Conservation (phyloP, 2,329 filamentous ascomycete species). For the Ceratocystis papillata region DNA sequence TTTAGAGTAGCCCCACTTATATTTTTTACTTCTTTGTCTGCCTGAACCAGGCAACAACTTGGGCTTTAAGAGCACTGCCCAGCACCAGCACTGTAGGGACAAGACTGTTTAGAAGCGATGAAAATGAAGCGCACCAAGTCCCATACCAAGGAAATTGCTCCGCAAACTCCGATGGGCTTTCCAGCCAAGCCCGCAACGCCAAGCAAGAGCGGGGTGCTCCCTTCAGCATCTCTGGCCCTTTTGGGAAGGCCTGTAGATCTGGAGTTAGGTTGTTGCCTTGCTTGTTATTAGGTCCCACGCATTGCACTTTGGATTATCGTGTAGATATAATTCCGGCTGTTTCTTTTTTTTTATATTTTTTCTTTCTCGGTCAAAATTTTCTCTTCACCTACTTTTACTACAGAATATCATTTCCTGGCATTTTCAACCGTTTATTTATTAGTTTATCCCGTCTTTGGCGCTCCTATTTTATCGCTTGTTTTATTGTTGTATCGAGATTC, state of each 20-base stretch:
- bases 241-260: not conserved
- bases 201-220: not conserved
- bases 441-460: not conserved
- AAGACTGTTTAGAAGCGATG: not conserved
- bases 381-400: not conserved
- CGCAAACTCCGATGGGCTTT: not conserved
- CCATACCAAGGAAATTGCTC: not conserved
- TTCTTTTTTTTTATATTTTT: not conserved
- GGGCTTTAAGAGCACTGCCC: not conserved
- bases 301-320: not conserved
- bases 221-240: not conserved
- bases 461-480: not conserved
- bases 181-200: not conserved
- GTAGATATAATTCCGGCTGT: not conserved
- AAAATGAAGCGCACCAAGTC: not conserved
- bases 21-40: not conserved
- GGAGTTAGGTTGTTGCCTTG: constrained; percentile 3
- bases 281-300: not conserved
- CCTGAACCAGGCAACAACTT: constrained; percentile 7
- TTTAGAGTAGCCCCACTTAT: constrained; percentile 2
- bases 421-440: not conserved
- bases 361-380: not conserved
- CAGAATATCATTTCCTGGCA: not conserved
- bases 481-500: not conserved
- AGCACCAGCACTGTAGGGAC: not conserved